These are phyloP conservation scores for Ophiostoma australiae DNA, from an alignment of 2,329 filamentous ascomycete genomes.

Conservation along the genomic window DNA sequence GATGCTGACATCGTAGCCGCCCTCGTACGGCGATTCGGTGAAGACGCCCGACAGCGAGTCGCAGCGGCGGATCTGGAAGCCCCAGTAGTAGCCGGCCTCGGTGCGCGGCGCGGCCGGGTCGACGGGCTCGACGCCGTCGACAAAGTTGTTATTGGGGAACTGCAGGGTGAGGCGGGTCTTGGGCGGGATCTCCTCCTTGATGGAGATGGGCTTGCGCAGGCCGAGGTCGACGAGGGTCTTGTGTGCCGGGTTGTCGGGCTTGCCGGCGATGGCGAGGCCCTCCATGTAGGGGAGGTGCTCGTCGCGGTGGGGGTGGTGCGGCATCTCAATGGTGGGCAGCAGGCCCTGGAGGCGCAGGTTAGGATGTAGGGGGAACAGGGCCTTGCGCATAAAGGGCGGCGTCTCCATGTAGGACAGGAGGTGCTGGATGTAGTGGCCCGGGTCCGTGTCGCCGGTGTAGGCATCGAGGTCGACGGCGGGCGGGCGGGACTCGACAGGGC, in stretches of 20 bases:
- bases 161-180: constrained; percentile 70
- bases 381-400: constrained; percentile 72
- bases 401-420: constrained; percentile 78
- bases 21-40: constrained; percentile 68
- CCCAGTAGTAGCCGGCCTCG: constrained; percentile 81
- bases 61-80: constrained; percentile 66
- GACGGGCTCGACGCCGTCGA: constrained; percentile 53
- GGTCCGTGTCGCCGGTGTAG: constrained; percentile 67
- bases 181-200: constrained; percentile 59
- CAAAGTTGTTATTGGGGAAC: constrained; percentile 47
- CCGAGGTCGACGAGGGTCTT: constrained; percentile 56
- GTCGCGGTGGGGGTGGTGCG: constrained; percentile 69
- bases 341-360: constrained; percentile 70
- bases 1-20: constrained; percentile 76
- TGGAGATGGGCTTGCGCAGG: constrained; percentile 49
- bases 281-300: constrained; percentile 79
- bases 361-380: constrained; percentile 71
- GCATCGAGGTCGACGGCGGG: constrained; percentile 46
- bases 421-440: constrained; percentile 74
- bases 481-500: constrained; percentile 43
- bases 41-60: constrained; percentile 66
- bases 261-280: constrained; percentile 58
- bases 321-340: constrained; percentile 75
- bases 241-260: constrained; percentile 37
- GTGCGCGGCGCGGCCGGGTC: constrained; percentile 65